Evolutionary conservation across 805 yeast species (phyloP).

Genomic region (Candida bentonensis): DNA sequence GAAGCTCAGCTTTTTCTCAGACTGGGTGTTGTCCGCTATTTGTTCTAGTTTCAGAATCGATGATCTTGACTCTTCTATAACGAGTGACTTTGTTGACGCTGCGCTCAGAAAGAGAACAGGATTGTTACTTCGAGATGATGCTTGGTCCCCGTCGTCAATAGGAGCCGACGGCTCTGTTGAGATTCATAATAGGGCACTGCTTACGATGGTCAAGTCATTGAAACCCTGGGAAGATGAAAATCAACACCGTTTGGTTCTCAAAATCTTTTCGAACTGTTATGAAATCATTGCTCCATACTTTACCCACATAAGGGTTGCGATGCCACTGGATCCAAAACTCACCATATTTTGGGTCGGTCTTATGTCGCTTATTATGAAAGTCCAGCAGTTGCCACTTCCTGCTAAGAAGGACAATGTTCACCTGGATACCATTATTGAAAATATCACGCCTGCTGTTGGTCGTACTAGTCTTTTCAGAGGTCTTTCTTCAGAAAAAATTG

Average conservation of each 20-base stretch:
- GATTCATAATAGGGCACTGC: not conserved
- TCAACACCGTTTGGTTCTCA: not conserved
- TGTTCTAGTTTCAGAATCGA: not conserved
- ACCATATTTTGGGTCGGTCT: not conserved
- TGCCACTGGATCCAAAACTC: not conserved
- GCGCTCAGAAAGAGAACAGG: not conserved
- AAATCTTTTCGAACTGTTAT: not conserved
- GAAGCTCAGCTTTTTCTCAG: not conserved
- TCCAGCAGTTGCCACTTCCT: not conserved
- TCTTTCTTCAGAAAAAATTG: not conserved
- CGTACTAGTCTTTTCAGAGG: not conserved
- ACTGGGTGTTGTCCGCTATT: not conserved
- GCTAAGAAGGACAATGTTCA: not conserved
- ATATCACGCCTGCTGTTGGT: not conserved
- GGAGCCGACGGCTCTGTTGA: not conserved
- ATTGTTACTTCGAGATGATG: not conserved
- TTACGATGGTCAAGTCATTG: not conserved
- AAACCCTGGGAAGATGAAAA: conserved; percentile 1
- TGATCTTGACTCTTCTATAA: not conserved
- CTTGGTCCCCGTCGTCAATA: not conserved
- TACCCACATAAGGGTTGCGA: not conserved
- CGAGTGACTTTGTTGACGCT: not conserved
- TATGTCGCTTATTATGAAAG: not conserved
- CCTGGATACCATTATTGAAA: not conserved
- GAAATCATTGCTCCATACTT: not conserved